Percentiles rank a stretch among this genome's conserved stretches.
Conservation (phyloP, 495 filamentous ascomycete species). For the Apodospora peruviana region DNA sequence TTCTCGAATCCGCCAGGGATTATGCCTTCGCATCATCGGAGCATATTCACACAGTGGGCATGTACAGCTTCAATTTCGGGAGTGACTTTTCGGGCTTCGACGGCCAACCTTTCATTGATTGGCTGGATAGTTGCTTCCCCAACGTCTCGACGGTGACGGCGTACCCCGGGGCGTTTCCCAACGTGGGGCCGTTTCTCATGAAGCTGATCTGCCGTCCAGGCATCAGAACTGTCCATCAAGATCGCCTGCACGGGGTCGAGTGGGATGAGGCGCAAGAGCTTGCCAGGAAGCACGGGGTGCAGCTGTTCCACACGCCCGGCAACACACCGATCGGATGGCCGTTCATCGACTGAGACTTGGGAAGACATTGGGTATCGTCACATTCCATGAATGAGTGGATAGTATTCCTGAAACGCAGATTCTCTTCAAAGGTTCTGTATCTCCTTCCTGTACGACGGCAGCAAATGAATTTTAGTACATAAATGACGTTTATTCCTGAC, state of each 20-base stretch:
- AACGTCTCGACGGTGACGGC: constrained; percentile 16
- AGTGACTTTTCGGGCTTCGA: constrained; percentile 8
- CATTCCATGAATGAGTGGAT: no score
- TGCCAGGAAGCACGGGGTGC: constrained; percentile 7
- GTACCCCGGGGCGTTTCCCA: constrained; percentile 9
- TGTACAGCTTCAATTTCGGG: constrained; percentile 22
- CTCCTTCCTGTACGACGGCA: no score
- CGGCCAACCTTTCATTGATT: constrained; percentile 20
- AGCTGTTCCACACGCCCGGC: constrained; percentile 4
- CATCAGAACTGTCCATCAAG: constrained; percentile 15
- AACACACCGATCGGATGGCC: neutral
- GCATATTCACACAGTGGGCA: constrained; percentile 15
- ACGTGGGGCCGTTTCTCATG: constrained; percentile 3
- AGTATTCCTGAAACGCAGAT: no score
- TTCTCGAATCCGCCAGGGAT: constrained; percentile 2
- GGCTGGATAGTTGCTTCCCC: constrained; percentile 17
- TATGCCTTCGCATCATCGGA: constrained; percentile 7
- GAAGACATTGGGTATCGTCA: no score
- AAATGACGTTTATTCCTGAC: no score
- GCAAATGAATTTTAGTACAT: no score
- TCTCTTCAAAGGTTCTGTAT: no score
- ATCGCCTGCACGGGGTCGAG: constrained; percentile 3
- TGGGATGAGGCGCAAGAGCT: constrained; percentile 7
- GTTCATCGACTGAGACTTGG: neutral
- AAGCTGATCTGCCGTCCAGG: constrained; percentile 11